Evolutionary conservation across 768 basidiomycete species (phyloP), one percentile per base, ranked within the genome.

Genomic region (Phallus indusiatus): DNA sequence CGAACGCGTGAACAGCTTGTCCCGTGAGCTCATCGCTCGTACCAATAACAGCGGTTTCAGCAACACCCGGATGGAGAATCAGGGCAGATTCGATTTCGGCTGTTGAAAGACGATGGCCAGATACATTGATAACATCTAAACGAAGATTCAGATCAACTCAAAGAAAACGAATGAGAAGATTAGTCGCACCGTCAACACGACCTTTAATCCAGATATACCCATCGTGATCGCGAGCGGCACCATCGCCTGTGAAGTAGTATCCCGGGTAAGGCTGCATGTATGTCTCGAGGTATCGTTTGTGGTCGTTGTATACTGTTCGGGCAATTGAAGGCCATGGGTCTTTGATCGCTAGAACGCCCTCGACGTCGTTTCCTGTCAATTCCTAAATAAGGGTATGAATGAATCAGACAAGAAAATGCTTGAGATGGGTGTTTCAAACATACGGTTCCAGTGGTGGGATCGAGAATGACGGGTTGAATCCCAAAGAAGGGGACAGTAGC

Each of bases 181-280:
- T 28, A 5, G 64, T 79, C 73, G 64, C 78, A 82, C 88, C 94
- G 71, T 99, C 96, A 53, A 98, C 83, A 64, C 96, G 84, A 54
- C 95, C 96, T 72, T 93, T 93, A 73, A 99, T 97, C 95, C 96
- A 98, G 69, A 95, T 89, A 75, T 99, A 98, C 1, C 95, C 96
- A 65, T 98, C 85, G 64, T 87, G 84, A 68, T 98, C 96, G 20
- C 95, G 82, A 14, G 88, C 87, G 28, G 94, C 95, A 48, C 95
- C 96, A 66, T 99, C 95, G 21, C 96, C 96, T n/a, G 95, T 98
- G 74, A 88, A 96, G 80, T 91, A 98, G 69, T 79, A 75, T 7
- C 94, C 94, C 6, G 90, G 89, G 74, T 94, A 94, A 22, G 89
- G 88, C 75, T 80, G 80, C 83, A 88, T 85, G 73, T 88, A 88